Conservation (phyloP, 805 yeast species). For the Schwanniomyces pseudopolymorphus region DNA sequence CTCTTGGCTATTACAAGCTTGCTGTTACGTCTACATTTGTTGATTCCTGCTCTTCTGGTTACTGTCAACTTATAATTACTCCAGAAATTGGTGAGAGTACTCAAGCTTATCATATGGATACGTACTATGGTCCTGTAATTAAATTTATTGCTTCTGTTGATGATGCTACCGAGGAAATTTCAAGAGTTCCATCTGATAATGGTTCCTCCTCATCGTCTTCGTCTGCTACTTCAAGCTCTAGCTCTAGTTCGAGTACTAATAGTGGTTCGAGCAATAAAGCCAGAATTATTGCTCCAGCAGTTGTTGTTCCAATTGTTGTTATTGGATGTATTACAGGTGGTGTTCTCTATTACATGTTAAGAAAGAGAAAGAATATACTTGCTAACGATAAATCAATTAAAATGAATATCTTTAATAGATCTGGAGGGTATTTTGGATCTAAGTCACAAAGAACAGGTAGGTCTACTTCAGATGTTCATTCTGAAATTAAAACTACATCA, state of each 20-base stretch:
- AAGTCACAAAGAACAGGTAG: not conserved
- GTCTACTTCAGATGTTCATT: not conserved
- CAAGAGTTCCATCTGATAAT: constrained; percentile 43
- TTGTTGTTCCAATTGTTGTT: constrained; percentile 39
- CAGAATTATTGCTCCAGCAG: constrained; percentile 1
- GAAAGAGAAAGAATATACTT: constrained; percentile 12
- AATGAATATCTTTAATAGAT: not conserved
- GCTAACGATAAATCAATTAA: not conserved
- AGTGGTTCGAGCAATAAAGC: not conserved
- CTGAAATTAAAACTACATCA: too few species aligned
- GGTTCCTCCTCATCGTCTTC: constrained; percentile 10
- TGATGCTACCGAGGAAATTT: constrained; percentile 28
- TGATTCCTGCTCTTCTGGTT: not conserved
- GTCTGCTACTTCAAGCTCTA: not conserved
- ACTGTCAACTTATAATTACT: constrained; percentile 27
- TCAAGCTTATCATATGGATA: constrained; percentile 36
- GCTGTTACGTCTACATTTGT: not conserved
- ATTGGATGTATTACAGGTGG: constrained; percentile 23
- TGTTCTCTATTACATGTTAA: constrained; percentile 30
- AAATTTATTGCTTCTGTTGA: constrained; percentile 29
- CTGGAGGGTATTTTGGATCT: not conserved
- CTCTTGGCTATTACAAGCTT: not conserved
- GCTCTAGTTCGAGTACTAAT: constrained; percentile 40
- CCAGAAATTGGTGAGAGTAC: constrained; percentile 35
- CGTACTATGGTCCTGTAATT: constrained; percentile 38